Base-by-base conservation (phyloP, 129 eudicot species). In the Flaveria bidentis region DNA sequence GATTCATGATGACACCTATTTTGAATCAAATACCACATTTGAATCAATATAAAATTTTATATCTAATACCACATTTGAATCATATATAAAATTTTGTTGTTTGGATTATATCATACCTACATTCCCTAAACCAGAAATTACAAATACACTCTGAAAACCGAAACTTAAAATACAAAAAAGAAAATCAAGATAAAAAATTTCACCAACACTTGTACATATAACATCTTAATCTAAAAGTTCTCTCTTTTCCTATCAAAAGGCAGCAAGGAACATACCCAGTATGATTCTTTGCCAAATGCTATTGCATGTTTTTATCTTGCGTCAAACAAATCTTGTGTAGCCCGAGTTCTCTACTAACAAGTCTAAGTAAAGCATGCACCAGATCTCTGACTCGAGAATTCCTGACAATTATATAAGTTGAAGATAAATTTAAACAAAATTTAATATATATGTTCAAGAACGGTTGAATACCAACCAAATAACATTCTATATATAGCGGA, bases 311-410 rank as follows among this genome's bases (percentile, higher is more conserved):
- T 22, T 82, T 28, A 82, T 11, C 47, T 67, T 60, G 82, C 72
- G 41, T 36, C 56, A 77, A 78, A 22, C 82, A 33, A 58, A 80
- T 76, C 22, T 86, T 87, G 50, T 85, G 78, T 57, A 95, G 78
- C 11, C 91, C 96, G 68, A 95, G 79, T 46, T 91, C 89, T 6
- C 78, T 77, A 28, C 92, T 72, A 61, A 88, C 84, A 53, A 89
- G 93, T 81, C 89, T 87, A 69, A 95, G 89, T 73, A 86, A 80
- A 13, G 85, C 92, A 74, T 88, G 96, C 62, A 95, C 96, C 82
- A 91, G 87, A 81, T 95, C 96, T 86, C 99, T 86, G 56, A 91
- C 89, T 76, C 87, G 76, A 30, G 86, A 77, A 83, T 95, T 96
- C 94, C 99, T 95, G 97, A 41, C 44, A 25, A 66, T 22, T 4